Base-by-base conservation (phyloP, 2,329 filamentous ascomycete species). In the Fusarium tanahbumbuense region DNA sequence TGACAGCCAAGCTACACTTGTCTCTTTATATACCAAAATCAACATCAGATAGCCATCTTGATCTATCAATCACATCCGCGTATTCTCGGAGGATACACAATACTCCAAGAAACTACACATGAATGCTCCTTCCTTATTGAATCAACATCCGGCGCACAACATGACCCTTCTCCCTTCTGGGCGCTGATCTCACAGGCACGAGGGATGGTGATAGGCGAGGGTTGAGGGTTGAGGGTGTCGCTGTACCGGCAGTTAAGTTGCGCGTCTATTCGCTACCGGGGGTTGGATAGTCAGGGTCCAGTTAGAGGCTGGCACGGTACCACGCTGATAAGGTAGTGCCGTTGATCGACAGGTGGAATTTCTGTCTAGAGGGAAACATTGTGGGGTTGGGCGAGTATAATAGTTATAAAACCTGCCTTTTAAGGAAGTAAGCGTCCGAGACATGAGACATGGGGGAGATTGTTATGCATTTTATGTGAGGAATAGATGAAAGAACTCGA, bases 71-170 rank as follows among this genome's bases (percentile, higher is more conserved):
- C 42, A 7, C 30, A 46, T 44, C 44, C 44, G 49, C 9, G 20
- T 64, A 58, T 49, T 32, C 37, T 57, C 60, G 45, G 32, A 58
- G n/a, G 42, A 49, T 50, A 27, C 59, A 34, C 56, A 27, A 37
- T 11, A 48, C 2, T 30, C 28, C 50, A 40, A 37, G 18, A 49
- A 28, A 22, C 45, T 50, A 13, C 20, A 28, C 27, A 45, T 48
- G n/a, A 54, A 37, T 48, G 25, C 68, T 68, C 68, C 67, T 70
- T 71, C 68, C 68, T 64, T 49, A 32, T 71, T 71, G 45, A 60
- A 71, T 46, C 22, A 58, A 11, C 28, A 41, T 23, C 60, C 64
- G 59, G 48, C 34, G 63, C 52, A 60, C 53, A 54, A 52, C 32
- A 68, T 22, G 34, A 49, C 12, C n/a, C 42, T 25, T 70, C 41